These are phyloP conservation scores for Albophoma yamanashiensis DNA, from an alignment of 2,329 filamentous ascomycete genomes.

Conservation along the genomic window DNA sequence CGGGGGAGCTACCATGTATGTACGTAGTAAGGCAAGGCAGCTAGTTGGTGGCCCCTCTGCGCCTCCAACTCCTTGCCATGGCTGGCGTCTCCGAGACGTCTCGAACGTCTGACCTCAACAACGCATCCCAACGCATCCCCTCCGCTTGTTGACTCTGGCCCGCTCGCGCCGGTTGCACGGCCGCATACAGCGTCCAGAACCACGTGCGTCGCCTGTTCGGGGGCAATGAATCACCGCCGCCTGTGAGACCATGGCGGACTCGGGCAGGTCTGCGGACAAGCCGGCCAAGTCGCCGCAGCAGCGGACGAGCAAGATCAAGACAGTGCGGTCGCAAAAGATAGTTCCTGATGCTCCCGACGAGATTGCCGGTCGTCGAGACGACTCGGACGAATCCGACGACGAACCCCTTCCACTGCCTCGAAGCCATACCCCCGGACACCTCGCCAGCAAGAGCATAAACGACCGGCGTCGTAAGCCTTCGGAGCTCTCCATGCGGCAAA, in stretches of 20 bases:
- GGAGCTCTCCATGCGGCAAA: constrained; percentile 42
- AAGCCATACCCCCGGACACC: constrained; percentile 52
- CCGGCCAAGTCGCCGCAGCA: constrained; percentile 19
- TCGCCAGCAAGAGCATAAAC: constrained; percentile 44
- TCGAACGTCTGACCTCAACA: neutral
- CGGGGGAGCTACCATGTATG: no score
- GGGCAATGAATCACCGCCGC: constrained; percentile 18
- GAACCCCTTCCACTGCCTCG: constrained; percentile 31
- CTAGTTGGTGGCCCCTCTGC: neutral
- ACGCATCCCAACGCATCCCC: neutral
- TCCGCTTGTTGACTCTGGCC: neutral
- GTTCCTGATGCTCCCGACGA: constrained; percentile 17
- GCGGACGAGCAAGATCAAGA: constrained; percentile 12
- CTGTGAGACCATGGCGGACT: constrained; percentile 32
- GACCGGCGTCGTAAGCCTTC: constrained; percentile 38
- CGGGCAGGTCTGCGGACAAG: constrained; percentile 20
- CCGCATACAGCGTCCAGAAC: neutral
- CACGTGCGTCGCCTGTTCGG: neutral
- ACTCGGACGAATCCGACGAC: constrained; percentile 23
- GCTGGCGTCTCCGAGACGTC: neutral
- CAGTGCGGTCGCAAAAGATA: constrained; percentile 44
- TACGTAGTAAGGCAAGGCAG: no score
- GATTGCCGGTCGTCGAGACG: constrained; percentile 10
- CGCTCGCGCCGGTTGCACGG: neutral
- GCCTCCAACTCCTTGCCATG: neutral